phyloP scores from a whole-genome alignment of 2,329 filamentous ascomycete genomes.

The Apiospora hydei region DNA sequence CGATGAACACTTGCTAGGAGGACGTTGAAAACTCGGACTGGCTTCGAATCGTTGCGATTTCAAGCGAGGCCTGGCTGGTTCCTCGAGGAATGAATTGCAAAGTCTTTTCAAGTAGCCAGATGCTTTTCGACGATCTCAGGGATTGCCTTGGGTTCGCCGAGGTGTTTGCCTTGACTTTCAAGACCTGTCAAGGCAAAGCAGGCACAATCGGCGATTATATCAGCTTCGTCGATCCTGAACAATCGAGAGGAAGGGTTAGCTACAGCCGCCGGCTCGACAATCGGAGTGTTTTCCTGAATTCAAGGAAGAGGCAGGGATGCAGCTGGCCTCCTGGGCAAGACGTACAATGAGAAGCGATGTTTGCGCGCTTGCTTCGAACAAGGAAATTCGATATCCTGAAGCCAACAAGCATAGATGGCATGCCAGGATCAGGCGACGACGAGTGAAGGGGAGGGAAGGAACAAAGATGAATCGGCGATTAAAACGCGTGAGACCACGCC shows the following conservation, averaged over 20 bases:
- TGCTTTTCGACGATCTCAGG: not conserved
- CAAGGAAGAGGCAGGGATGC: not conserved
- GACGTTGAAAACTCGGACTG: not conserved
- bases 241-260: not conserved
- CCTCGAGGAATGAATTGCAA: too few species aligned
- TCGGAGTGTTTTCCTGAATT: not conserved
- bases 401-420: not conserved
- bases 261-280: not conserved
- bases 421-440: not conserved
- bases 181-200: not conserved
- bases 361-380: not conserved
- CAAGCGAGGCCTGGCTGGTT: not conserved
- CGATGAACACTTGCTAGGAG: too few species aligned
- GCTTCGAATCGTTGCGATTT: not conserved
- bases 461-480: not conserved
- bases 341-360: not conserved
- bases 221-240: not conserved
- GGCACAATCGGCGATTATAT: not conserved
- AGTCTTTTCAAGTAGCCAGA: not conserved
- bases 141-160: not conserved
- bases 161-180: not conserved
- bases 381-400: not conserved
- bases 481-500: too few species aligned
- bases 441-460: not conserved
- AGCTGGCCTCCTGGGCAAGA: not conserved